Evolutionary conservation across 2,329 filamentous ascomycete species (phyloP).

Genomic region (Gremmenia infestans): DNA sequence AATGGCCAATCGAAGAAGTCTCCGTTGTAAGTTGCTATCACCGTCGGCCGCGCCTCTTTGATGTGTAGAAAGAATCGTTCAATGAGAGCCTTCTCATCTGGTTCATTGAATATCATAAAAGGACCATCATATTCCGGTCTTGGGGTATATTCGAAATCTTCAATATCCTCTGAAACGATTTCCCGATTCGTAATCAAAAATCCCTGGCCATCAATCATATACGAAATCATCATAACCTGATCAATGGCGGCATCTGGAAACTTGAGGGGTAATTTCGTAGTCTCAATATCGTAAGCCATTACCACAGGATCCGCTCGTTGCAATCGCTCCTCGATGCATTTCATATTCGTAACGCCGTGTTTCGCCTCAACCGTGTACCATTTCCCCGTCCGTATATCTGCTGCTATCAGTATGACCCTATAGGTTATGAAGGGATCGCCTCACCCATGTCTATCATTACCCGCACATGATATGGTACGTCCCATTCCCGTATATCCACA

Average conservation of each 20-base stretch:
- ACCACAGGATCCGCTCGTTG: conserved; percentile 94
- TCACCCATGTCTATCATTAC: conserved; percentile 91
- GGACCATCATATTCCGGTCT: conserved; percentile 92
- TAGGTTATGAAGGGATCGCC: conserved; percentile 14
- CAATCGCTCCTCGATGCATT: conserved; percentile 79
- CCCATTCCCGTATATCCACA: conserved; percentile 97
- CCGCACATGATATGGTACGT: conserved; percentile 98
- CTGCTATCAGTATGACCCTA: conserved; percentile 14
- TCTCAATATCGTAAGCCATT: conserved; percentile 99
- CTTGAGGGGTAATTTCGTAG: conserved; percentile 89
- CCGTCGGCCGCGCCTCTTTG: conserved; percentile 88
- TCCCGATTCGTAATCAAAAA: conserved; percentile 98
- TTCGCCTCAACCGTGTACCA: conserved; percentile 97
- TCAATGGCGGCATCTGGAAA: conserved; percentile 93
- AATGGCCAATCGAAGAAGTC: conserved; percentile 99
- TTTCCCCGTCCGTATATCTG: conserved; percentile 90
- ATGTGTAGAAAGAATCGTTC: conserved; percentile 94
- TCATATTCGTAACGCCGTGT: conserved; percentile 80
- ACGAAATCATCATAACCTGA: conserved; percentile 99
- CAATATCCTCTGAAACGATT: conserved; percentile 95
- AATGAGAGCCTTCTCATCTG: conserved; percentile 80
- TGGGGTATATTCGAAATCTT: conserved; percentile 96
- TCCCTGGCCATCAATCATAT: conserved; percentile 99
- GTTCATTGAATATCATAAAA: conserved; percentile 98
- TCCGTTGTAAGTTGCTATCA: conserved; percentile 99